A percentile compares a stretch with the other conserved stretches of the same genome.
phyloP scores from a whole-genome alignment of 805 yeast genomes.

The Groenewaldozyma salmanticensis region DNA sequence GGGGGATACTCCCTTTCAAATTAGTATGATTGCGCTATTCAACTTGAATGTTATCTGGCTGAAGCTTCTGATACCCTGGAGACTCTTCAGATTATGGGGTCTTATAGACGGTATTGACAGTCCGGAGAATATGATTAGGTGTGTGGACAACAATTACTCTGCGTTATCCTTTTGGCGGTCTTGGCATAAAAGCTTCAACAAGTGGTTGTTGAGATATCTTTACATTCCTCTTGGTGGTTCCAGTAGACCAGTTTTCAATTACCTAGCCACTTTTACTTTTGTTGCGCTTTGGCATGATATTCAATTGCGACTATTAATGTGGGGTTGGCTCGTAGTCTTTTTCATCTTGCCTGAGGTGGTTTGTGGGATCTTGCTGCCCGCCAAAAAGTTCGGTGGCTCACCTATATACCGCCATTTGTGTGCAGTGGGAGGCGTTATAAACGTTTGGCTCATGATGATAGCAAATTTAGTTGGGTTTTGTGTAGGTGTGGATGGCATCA shows the following conservation, averaged over 20 bases:
- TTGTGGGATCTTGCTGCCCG: constrained; percentile 38
- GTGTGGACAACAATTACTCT: constrained; percentile 89
- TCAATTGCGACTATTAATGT: constrained; percentile 68
- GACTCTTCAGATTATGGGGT: constrained; percentile 89
- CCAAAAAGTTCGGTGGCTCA: constrained; percentile 29
- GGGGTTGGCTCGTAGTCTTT: constrained; percentile 94
- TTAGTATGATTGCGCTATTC: constrained; percentile 89
- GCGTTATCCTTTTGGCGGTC: constrained; percentile 97
- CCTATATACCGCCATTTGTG: constrained; percentile 77
- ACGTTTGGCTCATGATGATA: constrained; percentile 97
- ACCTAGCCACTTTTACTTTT: constrained; percentile 80
- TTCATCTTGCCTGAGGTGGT: constrained; percentile 80
- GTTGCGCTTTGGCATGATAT: constrained; percentile 99
- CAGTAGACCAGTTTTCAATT: constrained; percentile 57
- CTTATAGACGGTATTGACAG: constrained; percentile 88
- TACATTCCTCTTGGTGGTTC: constrained; percentile 90
- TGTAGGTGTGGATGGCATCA: constrained; percentile 79
- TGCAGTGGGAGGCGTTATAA: constrained; percentile 78
- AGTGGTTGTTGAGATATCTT: constrained; percentile 82
- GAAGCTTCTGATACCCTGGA: constrained; percentile 89
- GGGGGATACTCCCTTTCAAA: constrained; percentile 82
- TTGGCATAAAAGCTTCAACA: constrained; percentile 92
- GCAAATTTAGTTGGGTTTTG: constrained; percentile 95
- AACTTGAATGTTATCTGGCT: constrained; percentile 89
- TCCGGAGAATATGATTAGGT: constrained; percentile 95